Evolutionary conservation across 2,329 filamentous ascomycete species (phyloP).

Genomic region (Nemania diffusa): DNA sequence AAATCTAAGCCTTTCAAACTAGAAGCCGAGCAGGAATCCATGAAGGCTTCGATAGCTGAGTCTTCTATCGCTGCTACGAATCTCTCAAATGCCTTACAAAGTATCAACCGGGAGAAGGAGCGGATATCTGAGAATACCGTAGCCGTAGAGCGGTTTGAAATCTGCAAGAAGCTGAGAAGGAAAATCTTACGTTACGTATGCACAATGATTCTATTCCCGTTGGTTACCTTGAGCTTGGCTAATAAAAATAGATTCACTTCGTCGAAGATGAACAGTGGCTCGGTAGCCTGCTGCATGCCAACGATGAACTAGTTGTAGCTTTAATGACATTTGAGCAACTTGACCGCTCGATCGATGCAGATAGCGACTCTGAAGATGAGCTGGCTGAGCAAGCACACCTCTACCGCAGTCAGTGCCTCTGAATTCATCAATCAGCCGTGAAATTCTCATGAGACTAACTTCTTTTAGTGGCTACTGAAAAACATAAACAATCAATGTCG

Average conservation of each 20-base stretch:
- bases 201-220: slow-evolving; percentile 28
- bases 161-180: slow-evolving; percentile 84
- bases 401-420: slow-evolving; percentile 64
- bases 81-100: slow-evolving; percentile 84
- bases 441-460: slow-evolving; percentile 43
- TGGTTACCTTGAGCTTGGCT: slow-evolving; percentile 29
- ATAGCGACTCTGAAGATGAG: slow-evolving; percentile 77
- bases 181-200: slow-evolving; percentile 85
- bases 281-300: slow-evolving; percentile 89
- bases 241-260: slow-evolving; percentile 74
- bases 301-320: slow-evolving; percentile 93
- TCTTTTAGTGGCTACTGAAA: slow-evolving; percentile 63
- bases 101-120: slow-evolving; percentile 89
- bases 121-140: slow-evolving; percentile 85
- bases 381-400: slow-evolving; percentile 73
- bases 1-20: slow-evolving; percentile 79
- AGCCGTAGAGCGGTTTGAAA: slow-evolving; percentile 81
- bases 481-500: slow-evolving; percentile 60
- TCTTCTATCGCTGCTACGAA: slow-evolving; percentile 92
- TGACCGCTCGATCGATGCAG: slow-evolving; percentile 83
- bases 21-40: slow-evolving; percentile 85
- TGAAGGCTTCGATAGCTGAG: slow-evolving; percentile 89
- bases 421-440: neutral
- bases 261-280: slow-evolving; percentile 93
- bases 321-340: slow-evolving; percentile 95